These are phyloP conservation scores for Aspergillus ellipticus DNA, from an alignment of 495 filamentous ascomycete genomes.

Conservation along the genomic window DNA sequence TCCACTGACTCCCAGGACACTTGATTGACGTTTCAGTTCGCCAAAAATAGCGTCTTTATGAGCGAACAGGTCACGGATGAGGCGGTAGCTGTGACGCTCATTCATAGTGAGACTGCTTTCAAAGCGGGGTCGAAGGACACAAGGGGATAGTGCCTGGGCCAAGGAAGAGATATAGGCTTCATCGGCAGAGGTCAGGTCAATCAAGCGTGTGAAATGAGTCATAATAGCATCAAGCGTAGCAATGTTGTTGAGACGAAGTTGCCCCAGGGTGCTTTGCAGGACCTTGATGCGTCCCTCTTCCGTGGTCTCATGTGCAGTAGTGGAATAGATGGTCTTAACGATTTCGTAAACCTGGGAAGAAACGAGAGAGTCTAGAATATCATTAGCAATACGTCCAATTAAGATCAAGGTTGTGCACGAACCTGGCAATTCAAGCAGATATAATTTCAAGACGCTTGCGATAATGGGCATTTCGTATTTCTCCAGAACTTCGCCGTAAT, in stretches of 20 bases:
- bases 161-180: conserved; percentile 78
- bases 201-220: conserved; percentile 95
- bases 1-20: conserved; percentile 44
- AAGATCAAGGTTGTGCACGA: conserved; percentile 24
- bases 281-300: conserved; percentile 80
- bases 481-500: conserved; percentile 70
- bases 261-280: conserved; percentile 91
- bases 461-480: conserved; percentile 91
- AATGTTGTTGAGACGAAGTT: conserved; percentile 94
- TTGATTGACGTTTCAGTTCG: conserved; percentile 89
- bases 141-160: conserved; percentile 75
- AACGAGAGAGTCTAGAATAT: conserved; percentile 76
- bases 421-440: conserved; percentile 94
- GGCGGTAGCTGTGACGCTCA: conserved; percentile 87
- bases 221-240: conserved; percentile 96
- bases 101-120: conserved; percentile 91
- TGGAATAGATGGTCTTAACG: conserved; percentile 88
- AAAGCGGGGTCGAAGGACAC: conserved; percentile 78
- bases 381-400: conserved; percentile 8
- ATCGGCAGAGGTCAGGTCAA: conserved; percentile 94
- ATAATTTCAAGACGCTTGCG: conserved; percentile 90
- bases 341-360: conserved; percentile 99
- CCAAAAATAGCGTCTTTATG: conserved; percentile 94
- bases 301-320: conserved; percentile 66
- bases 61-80: conserved; percentile 88